phyloP scores from a whole-genome alignment of 768 basidiomycete species.

The Lentinula raphanica region DNA sequence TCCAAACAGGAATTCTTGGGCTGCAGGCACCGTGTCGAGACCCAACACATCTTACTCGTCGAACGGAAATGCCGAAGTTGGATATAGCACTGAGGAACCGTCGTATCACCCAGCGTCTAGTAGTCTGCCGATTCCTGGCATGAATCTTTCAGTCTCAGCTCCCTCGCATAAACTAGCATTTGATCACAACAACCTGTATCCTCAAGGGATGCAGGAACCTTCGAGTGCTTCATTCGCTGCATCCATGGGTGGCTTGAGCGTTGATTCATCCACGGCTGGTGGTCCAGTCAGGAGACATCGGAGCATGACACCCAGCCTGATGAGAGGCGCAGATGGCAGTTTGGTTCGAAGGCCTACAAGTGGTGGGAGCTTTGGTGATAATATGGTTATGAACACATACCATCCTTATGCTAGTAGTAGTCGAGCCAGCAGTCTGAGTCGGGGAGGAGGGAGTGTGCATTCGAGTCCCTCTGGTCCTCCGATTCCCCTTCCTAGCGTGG shows the following conservation, averaged over 20 bases:
- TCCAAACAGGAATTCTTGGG: constrained; percentile 10
- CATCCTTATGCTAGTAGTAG: constrained; percentile 45
- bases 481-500: constrained; percentile 18
- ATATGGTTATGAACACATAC: constrained; percentile 37
- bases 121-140: not conserved
- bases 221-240: not conserved
- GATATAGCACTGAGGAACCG: not conserved
- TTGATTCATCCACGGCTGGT: constrained; percentile 23
- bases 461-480: constrained; percentile 36
- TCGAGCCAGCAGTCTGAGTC: constrained; percentile 1
- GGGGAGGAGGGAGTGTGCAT: constrained; percentile 8
- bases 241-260: constrained; percentile 6
- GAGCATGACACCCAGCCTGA: constrained; percentile 69
- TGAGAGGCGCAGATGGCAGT: constrained; percentile 42
- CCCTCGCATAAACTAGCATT: constrained; percentile 67
- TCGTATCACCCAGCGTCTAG: not conserved
- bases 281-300: constrained; percentile 67
- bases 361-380: not conserved
- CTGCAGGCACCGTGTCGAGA: not conserved
- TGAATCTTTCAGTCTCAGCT: constrained; percentile 25
- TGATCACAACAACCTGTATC: constrained; percentile 51
- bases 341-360: constrained; percentile 13
- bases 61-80: not conserved
- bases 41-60: constrained; percentile 1
- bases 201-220: constrained; percentile 26